Base-by-base conservation (phyloP, 306 rosid genomes). In the Medicago ruthenica region DNA sequence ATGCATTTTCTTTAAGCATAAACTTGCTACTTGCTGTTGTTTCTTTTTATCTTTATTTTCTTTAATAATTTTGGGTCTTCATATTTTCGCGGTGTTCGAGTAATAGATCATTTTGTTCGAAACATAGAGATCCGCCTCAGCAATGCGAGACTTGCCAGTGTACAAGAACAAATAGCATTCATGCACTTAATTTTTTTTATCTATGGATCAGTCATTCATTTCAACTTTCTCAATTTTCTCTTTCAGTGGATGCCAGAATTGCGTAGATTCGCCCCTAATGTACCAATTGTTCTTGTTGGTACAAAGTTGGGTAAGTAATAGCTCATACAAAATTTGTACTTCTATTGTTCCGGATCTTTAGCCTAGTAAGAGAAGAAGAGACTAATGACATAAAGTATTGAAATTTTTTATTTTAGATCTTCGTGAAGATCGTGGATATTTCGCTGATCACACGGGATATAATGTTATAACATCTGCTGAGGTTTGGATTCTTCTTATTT, bases 231-330 rank as follows among this genome's bases (percentile, higher is more conserved):
- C 80, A 60, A 22, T 73, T 31, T 53, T 64, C 59, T 62, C 21
- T 77, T 63, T 7, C 91, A 96, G 98, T 92, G 99, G 99, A 92
- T 96, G 99, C 99, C 99, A 0, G 99, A 96, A 58, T 88, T 96
- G 85, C 91, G 97, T 40, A 79, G 99, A 74, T 92, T 95, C 82
- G 99, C 99, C 0, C 99, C 99, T 12, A 89, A 85, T 76, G 96
- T 92, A 75, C 99, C 99, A 27, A 83, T 95, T 82, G 91, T 95
- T 85, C 97, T 95, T 83, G 97, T 95, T 86, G 99, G 99, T 21
- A 95, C 97, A 16, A 95, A 95, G 86, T 83, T 95, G 62, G 99
- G 99, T 92, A 82, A 67, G 90, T 37, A 55, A 15, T 24, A 45
- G 17, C 18, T 13, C 71, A 53, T 16, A 14, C 31, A 51, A 8